Base-by-base conservation (phyloP, 257 asterid genomes). In the Solanum clarkiae region DNA sequence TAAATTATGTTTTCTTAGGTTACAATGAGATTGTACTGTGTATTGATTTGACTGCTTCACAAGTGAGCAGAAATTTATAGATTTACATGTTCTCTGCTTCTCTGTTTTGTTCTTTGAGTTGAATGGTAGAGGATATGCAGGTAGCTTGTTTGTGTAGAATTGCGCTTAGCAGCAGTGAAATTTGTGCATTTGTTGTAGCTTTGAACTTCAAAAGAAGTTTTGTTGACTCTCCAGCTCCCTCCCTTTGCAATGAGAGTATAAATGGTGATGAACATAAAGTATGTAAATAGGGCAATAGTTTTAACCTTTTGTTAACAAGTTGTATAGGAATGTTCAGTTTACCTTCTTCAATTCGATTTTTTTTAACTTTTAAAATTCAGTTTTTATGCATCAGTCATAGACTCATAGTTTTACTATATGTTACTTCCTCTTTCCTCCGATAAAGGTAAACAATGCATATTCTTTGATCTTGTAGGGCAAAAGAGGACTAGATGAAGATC, bases 401-500 rank as follows among this genome's bases (percentile, higher is more conserved):
- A 32, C 36, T 32, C 36, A 32, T 32, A 14, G 26, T 26, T 29
- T 53, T 26, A 77, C 82, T 53, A 26, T 55, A 53, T 77, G 65
- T 77, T 77, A 53, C 82, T 77, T 77, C 82, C 65, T 51, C 26
- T 77, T 68, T 77, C 65, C 65, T 16, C 63, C 65, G 14, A 65
- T 51, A 53, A 77, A 53, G 82, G 82, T 77, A 90, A 90, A 89
- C 86, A 75, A 86, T 89, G 87, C 88, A 88, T 87, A 88, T 77
- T 77, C 82, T 90, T 90, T 89, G 85, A 60, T 92, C 91, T 91
- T 93, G 94, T 93, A 92, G 96, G 96, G 87, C 90, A 77, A 87
- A 85, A 93, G 84, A 85, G 90, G 93, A 91, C 94, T 92, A 92
- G 91, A 85, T 90, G 92, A 90, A 88, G 93, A 91, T 88, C 92